Evolutionary conservation across 2,329 filamentous ascomycete genomes (phyloP).

Genomic region (Teratosphaeria nubilosa): DNA sequence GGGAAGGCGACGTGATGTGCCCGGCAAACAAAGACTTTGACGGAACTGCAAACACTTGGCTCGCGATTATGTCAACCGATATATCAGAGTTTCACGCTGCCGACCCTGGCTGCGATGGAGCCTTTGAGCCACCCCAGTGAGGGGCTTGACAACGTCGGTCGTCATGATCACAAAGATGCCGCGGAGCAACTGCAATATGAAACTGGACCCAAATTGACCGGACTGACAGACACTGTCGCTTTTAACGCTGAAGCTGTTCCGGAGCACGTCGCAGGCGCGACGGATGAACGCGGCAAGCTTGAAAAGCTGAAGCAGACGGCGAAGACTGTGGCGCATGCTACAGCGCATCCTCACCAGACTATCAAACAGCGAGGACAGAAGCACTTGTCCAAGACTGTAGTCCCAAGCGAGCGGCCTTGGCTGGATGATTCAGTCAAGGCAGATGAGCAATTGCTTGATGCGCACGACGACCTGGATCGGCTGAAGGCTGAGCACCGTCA

Average conservation of each 20-base stretch:
- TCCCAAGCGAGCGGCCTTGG: slow-evolving; percentile 2
- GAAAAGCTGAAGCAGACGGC: slow-evolving; percentile 1
- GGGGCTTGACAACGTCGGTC: background rate
- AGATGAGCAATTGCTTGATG: slow-evolving; percentile 1
- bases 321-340: background rate
- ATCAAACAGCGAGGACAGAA: background rate
- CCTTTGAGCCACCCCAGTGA: background rate
- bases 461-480: slow-evolving; percentile 1
- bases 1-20: background rate
- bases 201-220: background rate
- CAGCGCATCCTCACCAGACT: slow-evolving; percentile 3
- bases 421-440: background rate
- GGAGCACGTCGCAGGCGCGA: background rate
- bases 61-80: background rate
- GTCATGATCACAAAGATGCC: background rate
- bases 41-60: background rate
- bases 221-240: background rate
- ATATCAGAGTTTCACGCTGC: background rate
- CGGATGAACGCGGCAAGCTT: background rate
- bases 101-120: background rate
- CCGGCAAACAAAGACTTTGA: background rate
- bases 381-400: background rate
- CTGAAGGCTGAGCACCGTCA: background rate
- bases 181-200: background rate
- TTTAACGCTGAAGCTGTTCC: slow-evolving; percentile 1